Evolutionary conservation across 169 alveolate genomes (phyloP).

Genomic region (Cyclospora cayetanensis): DNA sequence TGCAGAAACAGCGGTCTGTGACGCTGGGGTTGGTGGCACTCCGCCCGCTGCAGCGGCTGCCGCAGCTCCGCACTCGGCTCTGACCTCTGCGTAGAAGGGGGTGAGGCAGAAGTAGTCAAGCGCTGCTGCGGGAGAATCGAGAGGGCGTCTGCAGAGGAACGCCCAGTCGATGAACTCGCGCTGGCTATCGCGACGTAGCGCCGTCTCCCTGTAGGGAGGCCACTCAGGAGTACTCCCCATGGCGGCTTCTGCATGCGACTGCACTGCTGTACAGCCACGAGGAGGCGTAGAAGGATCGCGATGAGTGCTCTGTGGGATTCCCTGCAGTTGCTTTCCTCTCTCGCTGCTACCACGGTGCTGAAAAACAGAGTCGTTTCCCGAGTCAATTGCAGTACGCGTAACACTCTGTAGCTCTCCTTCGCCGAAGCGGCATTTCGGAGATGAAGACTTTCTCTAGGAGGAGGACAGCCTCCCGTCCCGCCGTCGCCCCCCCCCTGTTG

Average conservation of each 20-base stretch:
- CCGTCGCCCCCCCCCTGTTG: too few species aligned
- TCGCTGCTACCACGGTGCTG: too few species aligned
- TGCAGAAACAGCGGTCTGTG: not conserved
- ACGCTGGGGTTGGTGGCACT: not conserved
- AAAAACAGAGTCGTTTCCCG: too few species aligned
- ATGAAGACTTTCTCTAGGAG: too few species aligned
- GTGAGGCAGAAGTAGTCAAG: slow-evolving; percentile 24
- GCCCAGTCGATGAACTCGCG: slow-evolving; percentile 30
- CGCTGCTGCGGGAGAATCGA: slow-evolving; percentile 28
- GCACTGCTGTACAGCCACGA: too few species aligned
- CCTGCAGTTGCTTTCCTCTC: not conserved
- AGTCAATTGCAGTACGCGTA: too few species aligned
- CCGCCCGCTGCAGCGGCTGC: slow-evolving; percentile 32
- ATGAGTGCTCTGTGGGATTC: not conserved
- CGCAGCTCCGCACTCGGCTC: not conserved
- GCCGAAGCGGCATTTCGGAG: too few species aligned
- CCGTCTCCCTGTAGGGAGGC: not conserved
- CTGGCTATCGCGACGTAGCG: slow-evolving; percentile 6
- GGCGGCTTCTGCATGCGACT: too few species aligned
- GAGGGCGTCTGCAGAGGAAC: not conserved
- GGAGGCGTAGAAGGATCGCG: too few species aligned
- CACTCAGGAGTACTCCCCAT: too few species aligned
- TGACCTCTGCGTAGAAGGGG: slow-evolving; percentile 17
- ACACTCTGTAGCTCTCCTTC: too few species aligned
- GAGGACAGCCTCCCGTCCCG: too few species aligned